These are phyloP conservation scores for Termitomyces sp. DNA, from an alignment of 768 basidiomycete genomes.

Conservation along the genomic window DNA sequence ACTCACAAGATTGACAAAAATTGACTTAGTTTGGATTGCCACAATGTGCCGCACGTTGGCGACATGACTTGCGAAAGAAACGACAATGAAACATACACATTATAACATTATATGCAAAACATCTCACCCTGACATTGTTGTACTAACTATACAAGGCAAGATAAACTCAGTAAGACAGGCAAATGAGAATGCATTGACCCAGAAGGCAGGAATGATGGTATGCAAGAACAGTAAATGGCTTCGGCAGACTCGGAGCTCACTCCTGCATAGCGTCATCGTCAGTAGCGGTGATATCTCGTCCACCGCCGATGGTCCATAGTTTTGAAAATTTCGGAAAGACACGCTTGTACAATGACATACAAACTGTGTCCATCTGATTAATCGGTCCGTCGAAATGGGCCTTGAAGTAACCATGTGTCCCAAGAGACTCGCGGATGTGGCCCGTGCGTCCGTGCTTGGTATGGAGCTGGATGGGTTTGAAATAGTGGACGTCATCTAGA, in stretches of 20 bases:
- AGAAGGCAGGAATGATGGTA: not conserved
- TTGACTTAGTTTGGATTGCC: not conserved
- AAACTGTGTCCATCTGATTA: conserved; percentile 95
- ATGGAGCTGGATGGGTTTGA: conserved; percentile 88
- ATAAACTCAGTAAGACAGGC: not conserved
- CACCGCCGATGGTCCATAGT: conserved; percentile 39
- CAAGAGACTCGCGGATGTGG: conserved; percentile 88
- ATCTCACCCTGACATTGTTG: not conserved
- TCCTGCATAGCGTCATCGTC: conserved; percentile 41
- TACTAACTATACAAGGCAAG: not conserved
- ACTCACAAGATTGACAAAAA: too few relatives aligned
- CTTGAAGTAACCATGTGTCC: conserved; percentile 98
- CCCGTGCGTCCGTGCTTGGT: conserved; percentile 90
- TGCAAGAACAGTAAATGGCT: not conserved
- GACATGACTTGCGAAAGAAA: not conserved
- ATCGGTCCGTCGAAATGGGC: conserved; percentile 92
- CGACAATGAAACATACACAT: too few relatives aligned
- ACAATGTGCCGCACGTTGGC: not conserved
- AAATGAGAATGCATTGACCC: not conserved
- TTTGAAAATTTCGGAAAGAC: conserved; percentile 87
- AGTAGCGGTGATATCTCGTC: conserved; percentile 5
- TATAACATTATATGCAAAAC: not conserved
- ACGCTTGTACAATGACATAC: conserved; percentile 94
- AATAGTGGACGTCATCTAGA: conserved; percentile 85
- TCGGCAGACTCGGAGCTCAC: conserved; percentile 19